Percentiles rank a stretch among this genome's conserved stretches.
Conservation (phyloP, 768 basidiomycete genomes). For the Amanita pallidorosea region DNA sequence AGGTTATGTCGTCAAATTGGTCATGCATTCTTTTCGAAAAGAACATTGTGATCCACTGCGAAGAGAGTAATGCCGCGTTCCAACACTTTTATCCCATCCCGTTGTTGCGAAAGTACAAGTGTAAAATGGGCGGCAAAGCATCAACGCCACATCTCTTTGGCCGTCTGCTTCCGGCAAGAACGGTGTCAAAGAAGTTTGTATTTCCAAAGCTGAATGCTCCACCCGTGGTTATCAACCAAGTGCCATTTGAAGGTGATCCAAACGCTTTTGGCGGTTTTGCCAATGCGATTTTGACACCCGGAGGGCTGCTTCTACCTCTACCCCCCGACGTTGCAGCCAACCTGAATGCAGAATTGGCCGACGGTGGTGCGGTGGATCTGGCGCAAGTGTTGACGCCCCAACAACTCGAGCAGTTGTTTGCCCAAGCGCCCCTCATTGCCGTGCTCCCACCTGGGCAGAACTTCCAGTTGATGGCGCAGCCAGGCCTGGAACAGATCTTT, state of each 20-base stretch:
- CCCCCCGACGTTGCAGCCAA: conserved; percentile 2
- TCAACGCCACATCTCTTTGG: conserved; percentile 29
- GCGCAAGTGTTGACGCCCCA: conserved; percentile 1
- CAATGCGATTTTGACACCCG: conserved; percentile 3
- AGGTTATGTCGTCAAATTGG: conserved; percentile 67
- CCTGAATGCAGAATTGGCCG: neutral
- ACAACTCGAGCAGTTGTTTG: conserved; percentile 4
- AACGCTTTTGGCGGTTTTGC: neutral
- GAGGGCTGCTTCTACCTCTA: conserved; percentile 1
- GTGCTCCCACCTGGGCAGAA: neutral
- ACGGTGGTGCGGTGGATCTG: conserved; percentile 1
- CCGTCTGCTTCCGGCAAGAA: conserved; percentile 31
- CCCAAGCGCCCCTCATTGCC: neutral
- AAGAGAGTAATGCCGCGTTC: conserved; percentile 52
- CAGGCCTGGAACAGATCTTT: neutral
- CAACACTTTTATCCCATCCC: conserved; percentile 61
- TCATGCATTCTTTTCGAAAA: conserved; percentile 58
- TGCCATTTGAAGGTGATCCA: neutral
- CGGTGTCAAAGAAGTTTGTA: conserved; percentile 40
- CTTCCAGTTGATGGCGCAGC: neutral
- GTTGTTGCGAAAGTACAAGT: conserved; percentile 23
- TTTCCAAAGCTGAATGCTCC: conserved; percentile 23
- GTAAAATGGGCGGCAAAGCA: conserved; percentile 14
- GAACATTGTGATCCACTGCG: conserved; percentile 66
- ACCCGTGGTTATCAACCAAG: conserved; percentile 1